Percentiles rank a stretch among this genome's conserved stretches.
phyloP scores from a whole-genome alignment of 352 stramenopile species.

The Bremia lactucae region DNA sequence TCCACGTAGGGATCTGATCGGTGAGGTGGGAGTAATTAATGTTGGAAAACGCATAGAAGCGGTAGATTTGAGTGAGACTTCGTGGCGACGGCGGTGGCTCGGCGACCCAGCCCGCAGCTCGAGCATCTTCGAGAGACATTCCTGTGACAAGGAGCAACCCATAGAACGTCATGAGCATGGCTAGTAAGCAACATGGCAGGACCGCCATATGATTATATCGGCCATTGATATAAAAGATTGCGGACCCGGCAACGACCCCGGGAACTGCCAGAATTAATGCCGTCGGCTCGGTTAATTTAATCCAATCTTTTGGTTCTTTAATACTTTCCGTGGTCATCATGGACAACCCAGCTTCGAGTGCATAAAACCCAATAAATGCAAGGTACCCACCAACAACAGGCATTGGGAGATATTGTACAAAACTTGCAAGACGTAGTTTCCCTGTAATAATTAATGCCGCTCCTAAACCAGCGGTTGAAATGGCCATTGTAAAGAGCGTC shows the following conservation, averaged over 20 bases:
- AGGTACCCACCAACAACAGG: conserved; percentile 97
- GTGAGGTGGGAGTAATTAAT: conserved; percentile 51
- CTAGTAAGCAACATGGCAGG: conserved; percentile 86
- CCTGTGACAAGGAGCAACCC: conserved; percentile 64
- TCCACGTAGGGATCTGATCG: conserved; percentile 80
- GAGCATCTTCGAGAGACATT: conserved; percentile 81
- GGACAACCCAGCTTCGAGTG: conserved; percentile 67
- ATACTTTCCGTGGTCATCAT: conserved; percentile 88
- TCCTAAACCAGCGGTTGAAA: conserved; percentile 89
- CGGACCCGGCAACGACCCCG: conserved; percentile 69
- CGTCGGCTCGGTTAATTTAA: conserved; percentile 59
- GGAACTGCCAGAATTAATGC: conserved; percentile 79
- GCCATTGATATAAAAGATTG: conserved; percentile 79
- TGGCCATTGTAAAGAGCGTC: conserved; percentile 87
- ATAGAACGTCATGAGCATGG: conserved; percentile 77
- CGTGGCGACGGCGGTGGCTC: conserved; percentile 47
- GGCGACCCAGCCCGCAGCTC: conserved; percentile 87
- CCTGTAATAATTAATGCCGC: conserved; percentile 90
- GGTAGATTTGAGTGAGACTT: conserved; percentile 66
- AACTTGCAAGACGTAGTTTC: conserved; percentile 89
- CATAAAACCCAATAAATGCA: conserved; percentile 93
- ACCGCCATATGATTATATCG: conserved; percentile 71
- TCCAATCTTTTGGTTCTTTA: conserved; percentile 82
- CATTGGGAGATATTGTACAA: conserved; percentile 96
- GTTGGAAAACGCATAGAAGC: conserved; percentile 60